Conservation (phyloP, 1,139 yeast species). For the Kodamaea alishanica region DNA sequence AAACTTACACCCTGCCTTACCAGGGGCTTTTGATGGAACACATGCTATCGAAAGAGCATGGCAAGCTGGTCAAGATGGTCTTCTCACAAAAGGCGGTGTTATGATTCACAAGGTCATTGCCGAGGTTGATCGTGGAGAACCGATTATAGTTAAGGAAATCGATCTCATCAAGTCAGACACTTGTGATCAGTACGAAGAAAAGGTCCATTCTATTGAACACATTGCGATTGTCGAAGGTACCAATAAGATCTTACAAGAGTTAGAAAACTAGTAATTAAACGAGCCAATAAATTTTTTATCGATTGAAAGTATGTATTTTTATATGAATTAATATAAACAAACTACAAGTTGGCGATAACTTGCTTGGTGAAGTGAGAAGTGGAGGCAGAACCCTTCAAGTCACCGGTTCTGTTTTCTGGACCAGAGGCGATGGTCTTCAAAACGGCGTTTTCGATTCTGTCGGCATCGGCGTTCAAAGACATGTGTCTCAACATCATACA, state of each 20-base stretch:
- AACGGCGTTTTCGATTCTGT: conserved; percentile 82
- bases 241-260: conserved; percentile 49
- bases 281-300: too few species aligned
- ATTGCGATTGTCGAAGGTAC: conserved; percentile 91
- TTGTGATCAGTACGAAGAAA: conserved; percentile 70
- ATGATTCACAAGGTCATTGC: conserved; percentile 96
- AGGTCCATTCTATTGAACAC: conserved; percentile 87
- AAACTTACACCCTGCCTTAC: conserved; percentile 93
- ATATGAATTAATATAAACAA: not conserved
- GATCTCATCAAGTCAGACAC: conserved; percentile 68
- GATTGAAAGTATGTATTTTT: too few species aligned
- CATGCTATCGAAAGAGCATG: conserved; percentile 96
- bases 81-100: conserved; percentile 78
- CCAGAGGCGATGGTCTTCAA: conserved; percentile 93
- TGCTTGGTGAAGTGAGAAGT: conserved; percentile 84
- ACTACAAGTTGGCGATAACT: conserved; percentile 46
- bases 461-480: conserved; percentile 80
- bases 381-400: conserved; percentile 88
- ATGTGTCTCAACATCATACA: conserved; percentile 99
- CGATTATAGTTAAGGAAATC: conserved; percentile 76
- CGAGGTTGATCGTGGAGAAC: conserved; percentile 91
- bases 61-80: conserved; percentile 87
- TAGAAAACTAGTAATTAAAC: conserved; percentile 11
- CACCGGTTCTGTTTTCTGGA: conserved; percentile 89
- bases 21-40: conserved; percentile 95